phyloP scores from a whole-genome alignment of 768 basidiomycete species.

The Leucosporidium creatinivorum region DNA sequence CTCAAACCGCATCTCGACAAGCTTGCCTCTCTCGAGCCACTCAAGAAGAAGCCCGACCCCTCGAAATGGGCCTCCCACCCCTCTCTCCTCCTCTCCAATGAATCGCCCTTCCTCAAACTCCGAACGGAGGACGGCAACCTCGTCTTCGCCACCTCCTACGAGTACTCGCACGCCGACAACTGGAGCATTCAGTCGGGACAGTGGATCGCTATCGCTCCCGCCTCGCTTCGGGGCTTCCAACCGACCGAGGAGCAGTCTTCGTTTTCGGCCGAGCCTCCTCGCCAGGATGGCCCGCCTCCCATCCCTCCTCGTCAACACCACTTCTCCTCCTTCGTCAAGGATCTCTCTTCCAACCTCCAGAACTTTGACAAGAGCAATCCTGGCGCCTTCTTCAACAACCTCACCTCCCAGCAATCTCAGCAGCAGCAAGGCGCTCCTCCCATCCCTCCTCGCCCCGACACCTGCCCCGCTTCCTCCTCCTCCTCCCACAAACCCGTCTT shows the following conservation, averaged over 20 bases:
- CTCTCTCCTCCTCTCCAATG: conserved; percentile 17
- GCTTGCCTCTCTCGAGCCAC: neutral
- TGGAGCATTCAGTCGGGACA: conserved; percentile 12
- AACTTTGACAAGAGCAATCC: neutral
- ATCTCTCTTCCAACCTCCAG: conserved; percentile 13
- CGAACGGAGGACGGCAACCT: conserved; percentile 9
- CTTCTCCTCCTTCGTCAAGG: conserved; percentile 23
- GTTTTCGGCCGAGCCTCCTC: neutral
- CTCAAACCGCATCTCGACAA: conserved; percentile 12
- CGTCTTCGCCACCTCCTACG: conserved; percentile 24
- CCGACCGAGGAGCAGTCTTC: neutral
- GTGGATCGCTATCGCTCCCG: conserved; percentile 31
- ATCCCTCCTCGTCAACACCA: neutral
- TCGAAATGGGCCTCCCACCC: neutral
- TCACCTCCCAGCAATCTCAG: conserved; percentile 2
- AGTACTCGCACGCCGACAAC: conserved; percentile 6
- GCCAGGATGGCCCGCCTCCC: neutral
- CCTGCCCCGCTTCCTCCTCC: neutral
- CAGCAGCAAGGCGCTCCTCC: conserved; percentile 5
- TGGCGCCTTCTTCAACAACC: neutral
- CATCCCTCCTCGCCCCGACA: conserved; percentile 20
- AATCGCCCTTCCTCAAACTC: conserved; percentile 26
- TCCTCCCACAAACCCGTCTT: conserved; percentile 16
- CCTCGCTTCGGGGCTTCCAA: conserved; percentile 3
- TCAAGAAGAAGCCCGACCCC: conserved; percentile 1